Base-by-base conservation (phyloP, 495 filamentous ascomycete species). In the Bacidia gigantensis region DNA sequence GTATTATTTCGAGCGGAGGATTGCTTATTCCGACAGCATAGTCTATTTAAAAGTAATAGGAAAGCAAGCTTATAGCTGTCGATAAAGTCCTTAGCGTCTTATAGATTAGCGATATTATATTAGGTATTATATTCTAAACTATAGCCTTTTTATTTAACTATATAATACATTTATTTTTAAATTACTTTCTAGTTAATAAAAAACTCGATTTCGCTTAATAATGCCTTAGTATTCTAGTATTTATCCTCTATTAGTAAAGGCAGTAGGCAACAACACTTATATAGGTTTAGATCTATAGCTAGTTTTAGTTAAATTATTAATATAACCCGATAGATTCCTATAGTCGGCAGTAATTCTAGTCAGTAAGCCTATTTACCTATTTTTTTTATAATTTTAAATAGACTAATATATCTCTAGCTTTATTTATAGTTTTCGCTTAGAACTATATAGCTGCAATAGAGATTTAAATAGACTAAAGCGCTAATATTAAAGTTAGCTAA, bases 1-100 rank as follows among this genome's bases (percentile, higher is more conserved):
- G n/a, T n/a, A n/a, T n/a, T n/a, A n/a, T n/a, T n/a, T n/a, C n/a
- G n/a, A n/a, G n/a, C n/a, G n/a, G n/a, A n/a, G n/a, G n/a, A n/a
- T n/a, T n/a, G n/a, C n/a, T n/a, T n/a, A n/a, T n/a, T n/a, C n/a
- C n/a, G n/a, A n/a, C n/a, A n/a, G n/a, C n/a, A n/a, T n/a, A n/a
- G n/a, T n/a, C n/a, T n/a, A n/a, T n/a, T n/a, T 51, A 51, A n/a
- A 53, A 53, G 11, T 48, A 26, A 23, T 52, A 25, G 7, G n/a
- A 7, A 18, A 40, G 20, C 12, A 14, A 51, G 7, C 14, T 35
- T 35, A 35, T 35, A 35, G 14, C n/a, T n/a, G n/a, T n/a, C n/a
- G n/a, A n/a, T n/a, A n/a, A n/a, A n/a, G n/a, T n/a, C n/a, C 14
- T 7, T 35, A 35, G 14, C 14, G 14, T 5, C 14, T 7, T 35